Evolutionary conservation across 192 early-diverging fungal genomes (phyloP).

Genomic region (Lobosporangium transversale): DNA sequence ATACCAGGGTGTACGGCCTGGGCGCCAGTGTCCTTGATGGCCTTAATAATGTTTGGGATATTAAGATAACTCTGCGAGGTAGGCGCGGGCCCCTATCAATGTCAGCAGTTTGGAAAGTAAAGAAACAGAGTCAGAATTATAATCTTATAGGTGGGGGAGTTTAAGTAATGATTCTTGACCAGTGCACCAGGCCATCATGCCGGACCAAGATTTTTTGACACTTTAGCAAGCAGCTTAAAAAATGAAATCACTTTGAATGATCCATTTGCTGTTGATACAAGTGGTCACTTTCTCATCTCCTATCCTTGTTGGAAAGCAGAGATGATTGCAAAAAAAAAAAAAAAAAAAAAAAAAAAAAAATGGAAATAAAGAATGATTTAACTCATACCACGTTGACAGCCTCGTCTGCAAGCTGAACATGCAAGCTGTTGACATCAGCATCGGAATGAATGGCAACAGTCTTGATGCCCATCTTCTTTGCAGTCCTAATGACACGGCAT

Average conservation of each 20-base stretch:
- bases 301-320: too few species aligned
- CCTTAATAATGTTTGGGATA: constrained; percentile 80
- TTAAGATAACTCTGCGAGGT: constrained; percentile 85
- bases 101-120: background rate
- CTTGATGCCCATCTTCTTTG: constrained; percentile 92
- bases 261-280: too few species aligned
- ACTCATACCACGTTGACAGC: constrained; percentile 77
- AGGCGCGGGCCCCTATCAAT: constrained; percentile 81
- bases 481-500: constrained; percentile 90
- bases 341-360: background rate
- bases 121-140: background rate
- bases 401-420: constrained; percentile 91
- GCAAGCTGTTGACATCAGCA: constrained; percentile 86
- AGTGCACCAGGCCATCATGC: too few species aligned
- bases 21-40: constrained; percentile 78
- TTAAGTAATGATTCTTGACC: too few species aligned
- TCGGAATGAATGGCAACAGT: constrained; percentile 96
- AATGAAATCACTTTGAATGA: background rate
- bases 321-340: too few species aligned
- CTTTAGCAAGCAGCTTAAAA: constrained; percentile 22
- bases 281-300: too few species aligned
- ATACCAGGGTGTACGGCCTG: constrained; percentile 92
- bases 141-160: too few species aligned
- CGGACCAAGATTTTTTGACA: too few species aligned
- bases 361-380: background rate